Percentiles rank a stretch among this genome's conserved stretches.
phyloP scores from a whole-genome alignment of 148 eudicot genomes.

The Vaccinium myrtillus region DNA sequence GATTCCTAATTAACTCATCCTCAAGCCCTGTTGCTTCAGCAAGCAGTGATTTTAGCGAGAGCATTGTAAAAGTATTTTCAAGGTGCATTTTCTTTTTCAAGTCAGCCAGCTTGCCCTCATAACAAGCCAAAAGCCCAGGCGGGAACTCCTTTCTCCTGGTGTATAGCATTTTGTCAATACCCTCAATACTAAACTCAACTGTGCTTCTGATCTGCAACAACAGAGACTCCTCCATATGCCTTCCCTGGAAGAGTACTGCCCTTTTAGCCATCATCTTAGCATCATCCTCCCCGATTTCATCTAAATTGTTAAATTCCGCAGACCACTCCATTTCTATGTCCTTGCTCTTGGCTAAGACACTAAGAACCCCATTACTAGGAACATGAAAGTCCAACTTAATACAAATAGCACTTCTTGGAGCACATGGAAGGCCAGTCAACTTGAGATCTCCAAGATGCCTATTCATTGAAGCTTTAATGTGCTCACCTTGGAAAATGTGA shows the following conservation, averaged over 20 bases:
- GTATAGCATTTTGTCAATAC: background rate
- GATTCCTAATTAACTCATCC: background rate
- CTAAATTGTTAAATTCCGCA: background rate
- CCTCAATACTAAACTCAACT: background rate
- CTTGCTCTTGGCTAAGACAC: background rate
- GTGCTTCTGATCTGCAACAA: background rate
- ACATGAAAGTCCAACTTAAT: background rate
- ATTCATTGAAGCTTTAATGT: background rate
- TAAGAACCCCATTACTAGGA: background rate
- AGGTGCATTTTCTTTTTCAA: background rate
- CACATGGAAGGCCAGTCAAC: background rate
- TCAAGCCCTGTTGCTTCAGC: background rate
- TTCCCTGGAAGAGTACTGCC: background rate
- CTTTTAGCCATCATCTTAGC: background rate
- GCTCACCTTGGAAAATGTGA: background rate
- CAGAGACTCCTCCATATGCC: background rate
- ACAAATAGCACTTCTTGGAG: background rate
- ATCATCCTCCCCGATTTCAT: background rate
- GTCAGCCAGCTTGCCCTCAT: background rate
- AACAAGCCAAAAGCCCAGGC: background rate
- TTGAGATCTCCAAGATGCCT: conserved; percentile 1
- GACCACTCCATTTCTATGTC: background rate
- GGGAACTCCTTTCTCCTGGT: background rate
- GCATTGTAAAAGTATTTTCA: background rate
- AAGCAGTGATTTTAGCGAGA: background rate